Conservation (phyloP, 2,329 filamentous ascomycete genomes). For the Colletotrichum sp. region DNA sequence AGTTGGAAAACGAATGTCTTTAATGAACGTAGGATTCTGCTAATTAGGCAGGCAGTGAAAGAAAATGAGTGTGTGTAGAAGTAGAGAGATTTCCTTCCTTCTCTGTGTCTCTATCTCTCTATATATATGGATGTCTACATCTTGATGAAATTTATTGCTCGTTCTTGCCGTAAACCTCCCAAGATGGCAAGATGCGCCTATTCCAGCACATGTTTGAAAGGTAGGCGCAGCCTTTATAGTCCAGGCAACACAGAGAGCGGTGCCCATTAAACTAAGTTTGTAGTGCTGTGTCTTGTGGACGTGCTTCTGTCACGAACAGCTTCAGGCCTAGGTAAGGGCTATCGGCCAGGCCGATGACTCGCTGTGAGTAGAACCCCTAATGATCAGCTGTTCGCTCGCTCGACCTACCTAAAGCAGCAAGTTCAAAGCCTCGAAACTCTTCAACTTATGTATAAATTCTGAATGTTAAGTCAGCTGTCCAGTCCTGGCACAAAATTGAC, state of each 20-base stretch:
- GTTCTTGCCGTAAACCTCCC: too few species aligned
- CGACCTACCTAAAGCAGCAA: neutral
- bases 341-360: neutral
- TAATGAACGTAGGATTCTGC: neutral
- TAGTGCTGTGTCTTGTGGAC: neutral
- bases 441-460: rapidly evolving
- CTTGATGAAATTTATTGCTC: too few species aligned
- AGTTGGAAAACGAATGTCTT: neutral
- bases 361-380: neutral
- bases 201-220: neutral
- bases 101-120: neutral
- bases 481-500: neutral
- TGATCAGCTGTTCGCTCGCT: rapidly evolving
- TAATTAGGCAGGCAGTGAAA: neutral
- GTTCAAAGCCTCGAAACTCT: neutral
- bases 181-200: neutral
- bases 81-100: rapidly evolving
- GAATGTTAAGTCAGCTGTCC: neutral
- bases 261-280: neutral
- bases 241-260: neutral
- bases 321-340: neutral
- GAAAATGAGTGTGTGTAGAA: neutral
- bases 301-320: neutral
- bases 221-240: neutral
- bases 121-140: neutral